A percentile compares a stretch with the other conserved stretches of the same genome.
phyloP scores from a whole-genome alignment of 768 basidiomycete species.

The Mycena rebaudengoi region DNA sequence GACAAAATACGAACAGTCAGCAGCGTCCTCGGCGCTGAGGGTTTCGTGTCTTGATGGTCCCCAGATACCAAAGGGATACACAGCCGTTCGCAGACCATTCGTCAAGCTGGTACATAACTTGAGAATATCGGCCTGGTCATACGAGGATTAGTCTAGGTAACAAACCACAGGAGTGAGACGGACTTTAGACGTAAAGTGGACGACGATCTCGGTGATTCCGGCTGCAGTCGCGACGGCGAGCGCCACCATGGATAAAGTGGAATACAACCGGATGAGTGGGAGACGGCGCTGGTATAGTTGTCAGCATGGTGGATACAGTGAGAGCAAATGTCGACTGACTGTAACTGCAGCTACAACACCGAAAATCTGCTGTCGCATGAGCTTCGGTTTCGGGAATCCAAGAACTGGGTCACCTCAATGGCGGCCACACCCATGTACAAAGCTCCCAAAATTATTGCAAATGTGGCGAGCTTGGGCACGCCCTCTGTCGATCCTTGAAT shows the following conservation, averaged over 20 bases:
- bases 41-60: slow-evolving; percentile 48
- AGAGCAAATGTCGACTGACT: slow-evolving; percentile 48
- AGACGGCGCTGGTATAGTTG: slow-evolving; percentile 58
- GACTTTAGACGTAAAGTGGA: slow-evolving; percentile 78
- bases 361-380: slow-evolving; percentile 41
- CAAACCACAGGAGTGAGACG: no score
- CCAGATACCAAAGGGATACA: slow-evolving; percentile 61
- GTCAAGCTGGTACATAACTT: slow-evolving; percentile 57
- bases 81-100: slow-evolving; percentile 38
- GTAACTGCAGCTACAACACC: slow-evolving; percentile 59
- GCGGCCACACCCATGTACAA: slow-evolving; percentile 59
- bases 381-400: not conserved
- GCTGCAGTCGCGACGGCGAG: slow-evolving; percentile 59
- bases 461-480: slow-evolving; percentile 54
- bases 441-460: slow-evolving; percentile 68
- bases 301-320: not conserved
- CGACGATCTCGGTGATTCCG: slow-evolving; percentile 62
- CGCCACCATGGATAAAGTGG: slow-evolving; percentile 56
- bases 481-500: slow-evolving; percentile 40
- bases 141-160: not conserved
- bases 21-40: slow-evolving; percentile 50
- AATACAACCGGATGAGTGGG: slow-evolving; percentile 61
- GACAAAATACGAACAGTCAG: slow-evolving; percentile 49
- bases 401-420: slow-evolving; percentile 51
- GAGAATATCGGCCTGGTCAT: slow-evolving; percentile 63